A percentile compares a stretch with the other conserved stretches of the same genome.
Conservation (phyloP, 176 grass and related monocot genomes). For the Ananas comosus region DNA sequence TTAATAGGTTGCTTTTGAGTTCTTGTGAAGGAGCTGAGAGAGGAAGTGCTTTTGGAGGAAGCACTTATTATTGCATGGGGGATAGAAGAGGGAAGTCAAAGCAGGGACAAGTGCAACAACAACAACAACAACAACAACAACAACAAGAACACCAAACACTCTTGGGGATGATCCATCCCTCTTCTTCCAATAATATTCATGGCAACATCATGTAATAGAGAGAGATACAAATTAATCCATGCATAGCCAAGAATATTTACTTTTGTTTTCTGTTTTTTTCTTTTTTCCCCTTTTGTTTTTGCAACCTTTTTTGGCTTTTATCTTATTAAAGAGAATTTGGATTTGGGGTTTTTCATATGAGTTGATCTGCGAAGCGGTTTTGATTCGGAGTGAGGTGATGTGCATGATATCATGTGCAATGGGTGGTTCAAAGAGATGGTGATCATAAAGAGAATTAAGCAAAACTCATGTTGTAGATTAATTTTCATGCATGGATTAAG, state of each 20-base stretch:
- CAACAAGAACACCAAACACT: conserved; percentile 17
- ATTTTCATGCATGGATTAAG: neutral
- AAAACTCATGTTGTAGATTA: neutral
- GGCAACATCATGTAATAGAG: conserved; percentile 23
- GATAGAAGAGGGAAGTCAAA: neutral
- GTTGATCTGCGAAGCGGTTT: no score
- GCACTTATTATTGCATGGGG: conserved; percentile 32
- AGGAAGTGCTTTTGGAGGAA: conserved; percentile 8
- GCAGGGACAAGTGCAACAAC: neutral
- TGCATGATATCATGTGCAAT: neutral
- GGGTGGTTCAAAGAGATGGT: neutral
- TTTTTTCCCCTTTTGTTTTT: neutral
- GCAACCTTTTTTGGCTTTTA: neutral
- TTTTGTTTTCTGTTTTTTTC: neutral
- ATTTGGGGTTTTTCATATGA: neutral
- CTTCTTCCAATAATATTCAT: conserved; percentile 32
- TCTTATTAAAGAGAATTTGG: neutral
- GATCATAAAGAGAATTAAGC: neutral
- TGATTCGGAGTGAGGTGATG: neutral
- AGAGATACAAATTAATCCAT: neutral
- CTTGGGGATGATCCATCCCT: conserved; percentile 33
- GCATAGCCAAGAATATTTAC: neutral
- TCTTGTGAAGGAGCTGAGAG: conserved; percentile 12
- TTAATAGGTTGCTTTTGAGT: conserved; percentile 24
- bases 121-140: conserved; percentile 10